These are phyloP conservation scores for Ganoderma sinense DNA, from an alignment of 1,284 basidiomycete species.

Conservation along the genomic window DNA sequence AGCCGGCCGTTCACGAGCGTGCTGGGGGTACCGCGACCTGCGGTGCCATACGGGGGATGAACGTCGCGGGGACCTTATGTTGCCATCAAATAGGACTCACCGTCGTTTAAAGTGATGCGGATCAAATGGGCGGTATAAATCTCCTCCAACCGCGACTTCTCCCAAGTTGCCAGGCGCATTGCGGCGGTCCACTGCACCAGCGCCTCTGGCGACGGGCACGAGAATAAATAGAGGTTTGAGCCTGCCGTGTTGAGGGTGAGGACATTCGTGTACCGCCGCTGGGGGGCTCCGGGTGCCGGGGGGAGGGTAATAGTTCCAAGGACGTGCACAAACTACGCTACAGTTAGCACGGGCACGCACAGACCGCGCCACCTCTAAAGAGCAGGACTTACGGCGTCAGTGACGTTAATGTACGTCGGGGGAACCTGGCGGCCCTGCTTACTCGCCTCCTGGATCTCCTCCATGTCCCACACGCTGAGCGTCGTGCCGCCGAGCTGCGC, in stretches of 20 bases:
- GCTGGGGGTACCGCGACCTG: slow-evolving; percentile 71
- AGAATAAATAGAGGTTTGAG: slow-evolving; percentile 90
- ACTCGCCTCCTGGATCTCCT: slow-evolving; percentile 82
- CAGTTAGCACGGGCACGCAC: slow-evolving; percentile 1
- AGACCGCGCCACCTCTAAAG: neutral
- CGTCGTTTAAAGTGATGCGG: slow-evolving; percentile 69
- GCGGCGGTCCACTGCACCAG: slow-evolving; percentile 93
- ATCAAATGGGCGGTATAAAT: slow-evolving; percentile 97
- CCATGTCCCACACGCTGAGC: slow-evolving; percentile 91
- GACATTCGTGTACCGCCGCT: slow-evolving; percentile 77
- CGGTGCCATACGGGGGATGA: slow-evolving; percentile 12
- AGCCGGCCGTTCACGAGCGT: slow-evolving; percentile 78
- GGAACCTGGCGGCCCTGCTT: slow-evolving; percentile 84
- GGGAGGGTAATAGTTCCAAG: slow-evolving; percentile 76
- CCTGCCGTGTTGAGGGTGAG: slow-evolving; percentile 96
- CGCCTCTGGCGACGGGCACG: slow-evolving; percentile 75
- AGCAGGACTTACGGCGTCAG: slow-evolving; percentile 74
- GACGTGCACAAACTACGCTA: slow-evolving; percentile 70
- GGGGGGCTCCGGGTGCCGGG: slow-evolving; percentile 51
- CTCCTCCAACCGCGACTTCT: slow-evolving; percentile 94
- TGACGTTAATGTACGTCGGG: slow-evolving; percentile 86
- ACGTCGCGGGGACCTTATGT: neutral
- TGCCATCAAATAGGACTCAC: slow-evolving; percentile 38
- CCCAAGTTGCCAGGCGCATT: slow-evolving; percentile 92
- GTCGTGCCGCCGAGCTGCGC: slow-evolving; percentile 94